phyloP scores from a whole-genome alignment of 352 stramenopile genomes.

The Blastocystis sp. region DNA sequence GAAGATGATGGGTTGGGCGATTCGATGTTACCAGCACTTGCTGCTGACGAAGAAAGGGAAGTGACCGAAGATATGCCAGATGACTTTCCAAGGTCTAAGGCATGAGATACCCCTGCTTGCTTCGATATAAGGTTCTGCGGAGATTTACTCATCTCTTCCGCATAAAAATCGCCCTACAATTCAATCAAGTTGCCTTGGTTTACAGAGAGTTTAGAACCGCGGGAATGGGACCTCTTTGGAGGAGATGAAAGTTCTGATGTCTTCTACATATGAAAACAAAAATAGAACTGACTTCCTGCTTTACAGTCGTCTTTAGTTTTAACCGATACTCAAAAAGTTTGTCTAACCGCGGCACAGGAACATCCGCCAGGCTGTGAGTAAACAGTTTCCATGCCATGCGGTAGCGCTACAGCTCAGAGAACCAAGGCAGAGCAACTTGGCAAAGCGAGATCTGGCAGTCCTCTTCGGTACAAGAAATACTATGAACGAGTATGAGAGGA shows the following conservation, averaged over 20 bases:
- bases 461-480: constrained; percentile 2
- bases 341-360: not conserved
- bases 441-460: constrained; percentile 22
- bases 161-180: not conserved
- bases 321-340: not conserved
- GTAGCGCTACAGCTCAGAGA: not conserved
- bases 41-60: too few relatives aligned
- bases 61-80: too few relatives aligned
- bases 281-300: not conserved
- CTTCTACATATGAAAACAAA: not conserved
- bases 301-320: not conserved
- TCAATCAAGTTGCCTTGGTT: not conserved
- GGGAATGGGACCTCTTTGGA: constrained; percentile 8
- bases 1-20: too few relatives aligned
- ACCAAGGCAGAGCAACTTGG: not conserved
- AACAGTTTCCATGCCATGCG: not conserved
- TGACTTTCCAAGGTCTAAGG: too few relatives aligned
- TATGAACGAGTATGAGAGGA: constrained; percentile 48
- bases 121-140: not conserved
- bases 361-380: not conserved
- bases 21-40: too few relatives aligned
- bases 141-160: not conserved
- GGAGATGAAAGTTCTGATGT: not conserved
- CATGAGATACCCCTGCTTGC: not conserved
- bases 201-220: not conserved